Evolutionary conservation across 208 protist species (phyloP), one percentile per base, ranked within the genome.

Genomic region (Novymonas esmeraldas): DNA sequence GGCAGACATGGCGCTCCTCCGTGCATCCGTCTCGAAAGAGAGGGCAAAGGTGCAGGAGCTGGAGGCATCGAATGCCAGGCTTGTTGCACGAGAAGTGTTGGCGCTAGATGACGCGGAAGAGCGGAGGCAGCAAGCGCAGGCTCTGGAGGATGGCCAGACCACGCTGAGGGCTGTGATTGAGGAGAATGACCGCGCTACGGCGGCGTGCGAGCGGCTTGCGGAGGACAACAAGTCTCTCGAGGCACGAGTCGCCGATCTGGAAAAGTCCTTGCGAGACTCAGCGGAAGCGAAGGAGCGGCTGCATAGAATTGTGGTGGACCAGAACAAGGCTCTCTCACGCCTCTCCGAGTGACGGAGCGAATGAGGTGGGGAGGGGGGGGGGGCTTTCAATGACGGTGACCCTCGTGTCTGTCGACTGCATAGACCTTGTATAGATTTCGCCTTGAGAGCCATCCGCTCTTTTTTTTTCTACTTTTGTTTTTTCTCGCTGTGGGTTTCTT

Each of bases 271-370:
- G 22, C 59, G 64, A 33, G 88, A 87, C 18, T 76, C 74, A 4
- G 66, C 66, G 18, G 73, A 85, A 5, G 85, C 89, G 7, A 92
- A 92, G 63, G 81, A 91, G n/a, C 48, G 89, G 7, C 56, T 95
- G n/a, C 79, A 95, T 38, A 77, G 77, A 64, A 85, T 95, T 55
- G 75, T 95, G 49, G 39, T 92, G 13, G 86, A 95, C 58, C 89
- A 95, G 50, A 88, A 84, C 56, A 73, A 82, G 42, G 81, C 85
- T 3, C 67, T 95, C 14, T 87, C 84, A 24, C 76, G 80, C 56
- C 76, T 93, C 20, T 82, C 86, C 16, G 65, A 82, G 60, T 89
- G 80, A 58, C 45, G n/a, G 1, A 26, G 11, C n/a, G 3, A 3
- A 46, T 2, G 24, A 16, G 1, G n/a, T n/a, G n/a, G n/a, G n/a